Evolutionary conservation across 164 flowering plant species (phyloP), one percentile per base, ranked within the genome.

Genomic region (Brasenia schreberi): DNA sequence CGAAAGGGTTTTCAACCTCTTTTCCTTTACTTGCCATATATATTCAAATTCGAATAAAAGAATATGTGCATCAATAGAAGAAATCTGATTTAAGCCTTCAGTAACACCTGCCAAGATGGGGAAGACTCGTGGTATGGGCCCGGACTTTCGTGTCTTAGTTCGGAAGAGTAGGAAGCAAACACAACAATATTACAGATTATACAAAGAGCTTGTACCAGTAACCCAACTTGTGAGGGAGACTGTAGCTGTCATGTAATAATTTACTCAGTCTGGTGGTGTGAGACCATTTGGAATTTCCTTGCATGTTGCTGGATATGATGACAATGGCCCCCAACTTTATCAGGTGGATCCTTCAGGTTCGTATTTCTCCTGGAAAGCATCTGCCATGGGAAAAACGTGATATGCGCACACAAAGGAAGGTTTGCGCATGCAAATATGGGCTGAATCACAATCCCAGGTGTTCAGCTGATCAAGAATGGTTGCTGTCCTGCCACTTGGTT

Each of bases 331-430:
- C 42, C 99, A 94, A 70, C 73, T 94, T 67, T 94, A 79, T 76
- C 68, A 95, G 97, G 99, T 95, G 78, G 99, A 95, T 69, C 99
- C 99, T 64, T 94, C 97, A 64, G 99, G 99, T 68, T 91, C 99
- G 65, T 94, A 94, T 78, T 95, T 95, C 79, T 95, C 99, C 9
- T 95, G 97, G 99, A 95, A 92, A 77, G 99, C 99, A 53, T 95
- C 99, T 9, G 99, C 99, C 19, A 92, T 95, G 97, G 99, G 99
- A n/a, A 95, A 92, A 72, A 95, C 2, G 27, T 23, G 27, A 23
- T 23, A 23, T 23, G 27, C 27, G 27, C 27, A 23, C 27, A 23
- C 27, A 23, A 23, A 23, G 27, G 27, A 23, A 23, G 27, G 27
- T 23, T 2, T 23, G 27, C 27, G 27, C 27, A 23, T 23, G 27